Base-by-base conservation (phyloP, 495 filamentous ascomycete species). In the Glarea lozoyensis region DNA sequence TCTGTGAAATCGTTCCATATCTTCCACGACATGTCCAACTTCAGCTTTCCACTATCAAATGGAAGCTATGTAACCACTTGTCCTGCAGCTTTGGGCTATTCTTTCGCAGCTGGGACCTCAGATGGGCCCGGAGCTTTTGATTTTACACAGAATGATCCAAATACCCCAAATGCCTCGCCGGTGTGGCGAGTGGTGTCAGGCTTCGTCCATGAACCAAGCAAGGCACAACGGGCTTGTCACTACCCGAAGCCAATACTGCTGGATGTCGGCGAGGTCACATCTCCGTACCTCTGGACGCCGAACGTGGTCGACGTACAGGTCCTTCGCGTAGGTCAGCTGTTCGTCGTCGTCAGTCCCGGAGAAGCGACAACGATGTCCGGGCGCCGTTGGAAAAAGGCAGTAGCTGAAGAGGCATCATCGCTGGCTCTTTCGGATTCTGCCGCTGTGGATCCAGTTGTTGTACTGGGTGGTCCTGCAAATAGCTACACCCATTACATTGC, bases 301-400 rank as follows among this genome's bases (percentile, higher is more conserved):
- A 94, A 95, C 48, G 80, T 98, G 40, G 89, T 94, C 24, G 90
- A 98, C 57, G 75, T 98, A 25, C 92, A 98, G 57, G 67, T 85
- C 16, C 70, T 95, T 22, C 81, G 92, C 21, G 83, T 94, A 3
- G 92, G 92, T 6, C 88, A 94, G 56, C 63, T 98, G 13, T 67
- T 93, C 36, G 82, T 96, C 45, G 79, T 98, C 47, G 75, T 96
- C 19, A 84, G 81, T 16, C 84, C 89, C 0, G 92, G 92, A 39
- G 92, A 96, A 63, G 89, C 86, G 7, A 94, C 84, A 0, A 96
- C 90, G 1, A 98, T 98, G 90, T 80, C 88, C 10, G 90, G 92
- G 0, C 73, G 90, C 12, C 81, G 92, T 11, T 98, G 92, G 92
- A 86, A 82, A 58, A 75, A 80, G 25, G 82, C 86, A n/a, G 73